Evolutionary conservation across 192 early-diverging fungal genomes (phyloP).

Genomic region (Podila epigama): DNA sequence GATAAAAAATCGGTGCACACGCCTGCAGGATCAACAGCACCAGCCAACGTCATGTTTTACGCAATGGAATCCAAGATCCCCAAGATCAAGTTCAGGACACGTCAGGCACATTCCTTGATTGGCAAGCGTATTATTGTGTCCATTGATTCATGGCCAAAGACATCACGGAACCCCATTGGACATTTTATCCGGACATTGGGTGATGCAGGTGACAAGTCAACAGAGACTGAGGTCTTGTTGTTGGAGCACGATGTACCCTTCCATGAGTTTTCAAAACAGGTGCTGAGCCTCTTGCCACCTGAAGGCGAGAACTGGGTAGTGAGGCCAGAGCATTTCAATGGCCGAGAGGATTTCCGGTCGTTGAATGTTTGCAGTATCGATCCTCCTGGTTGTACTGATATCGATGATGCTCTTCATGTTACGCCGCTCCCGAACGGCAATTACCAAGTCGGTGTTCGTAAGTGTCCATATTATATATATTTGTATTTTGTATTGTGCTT

Average conservation of each 20-base stretch:
- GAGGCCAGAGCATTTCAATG: constrained; percentile 69
- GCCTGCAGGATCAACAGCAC: constrained; percentile 61
- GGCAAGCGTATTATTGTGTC: constrained; percentile 92
- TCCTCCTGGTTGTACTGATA: constrained; percentile 99
- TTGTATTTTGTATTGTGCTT: constrained; percentile 15
- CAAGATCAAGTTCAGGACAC: constrained; percentile 91
- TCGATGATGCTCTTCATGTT: constrained; percentile 97
- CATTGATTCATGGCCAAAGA: constrained; percentile 89
- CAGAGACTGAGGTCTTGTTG: constrained; percentile 96
- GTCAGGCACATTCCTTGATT: constrained; percentile 80
- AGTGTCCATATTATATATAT: background rate
- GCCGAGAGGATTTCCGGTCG: constrained; percentile 82
- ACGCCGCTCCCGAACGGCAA: constrained; percentile 83
- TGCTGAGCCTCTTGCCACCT: constrained; percentile 81
- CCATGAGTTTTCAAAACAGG: constrained; percentile 89
- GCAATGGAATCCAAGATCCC: constrained; percentile 95
- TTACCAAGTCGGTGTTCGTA: constrained; percentile 80
- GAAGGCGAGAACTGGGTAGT: constrained; percentile 93
- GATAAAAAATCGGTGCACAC: constrained; percentile 71
- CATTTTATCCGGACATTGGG: constrained; percentile 94
- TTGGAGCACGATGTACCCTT: constrained; percentile 97
- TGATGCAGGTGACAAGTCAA: constrained; percentile 91
- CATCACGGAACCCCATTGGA: constrained; percentile 83
- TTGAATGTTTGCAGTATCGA: constrained; percentile 96
- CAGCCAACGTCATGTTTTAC: constrained; percentile 81